Evolutionary conservation across 495 filamentous ascomycete species (phyloP).

Genomic region (Daldinia vernicosa): DNA sequence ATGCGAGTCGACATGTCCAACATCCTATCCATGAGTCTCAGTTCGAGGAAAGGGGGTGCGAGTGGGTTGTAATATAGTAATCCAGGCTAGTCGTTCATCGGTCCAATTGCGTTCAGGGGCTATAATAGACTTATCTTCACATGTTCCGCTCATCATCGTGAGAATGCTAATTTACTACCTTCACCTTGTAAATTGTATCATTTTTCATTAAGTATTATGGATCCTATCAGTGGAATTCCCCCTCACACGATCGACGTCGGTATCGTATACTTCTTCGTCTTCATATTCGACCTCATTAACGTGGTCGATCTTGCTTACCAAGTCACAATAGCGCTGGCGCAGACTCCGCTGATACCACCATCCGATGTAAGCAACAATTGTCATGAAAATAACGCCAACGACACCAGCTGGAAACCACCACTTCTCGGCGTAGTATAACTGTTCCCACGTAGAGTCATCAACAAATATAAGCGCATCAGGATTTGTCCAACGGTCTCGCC

Average conservation of each 20-base stretch:
- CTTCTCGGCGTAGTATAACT: slow-evolving; percentile 8
- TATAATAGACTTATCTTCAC: neutral
- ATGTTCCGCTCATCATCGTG: neutral
- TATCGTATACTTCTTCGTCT: neutral
- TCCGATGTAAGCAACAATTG: slow-evolving; percentile 35
- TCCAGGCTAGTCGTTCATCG: neutral
- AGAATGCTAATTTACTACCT: too few relatives aligned
- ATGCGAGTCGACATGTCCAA: neutral
- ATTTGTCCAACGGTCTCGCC: slow-evolving; percentile 7
- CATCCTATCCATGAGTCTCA: neutral
- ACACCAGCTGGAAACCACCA: slow-evolving; percentile 31
- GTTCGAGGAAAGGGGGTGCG: neutral
- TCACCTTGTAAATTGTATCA: too few relatives aligned
- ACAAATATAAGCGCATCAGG: slow-evolving; percentile 17
- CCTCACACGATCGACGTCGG: neutral
- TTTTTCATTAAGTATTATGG: too few relatives aligned
- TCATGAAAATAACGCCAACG: slow-evolving; percentile 39
- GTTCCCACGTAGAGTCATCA: slow-evolving; percentile 16
- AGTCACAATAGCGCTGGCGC: slow-evolving; percentile 15
- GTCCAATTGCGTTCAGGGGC: neutral
- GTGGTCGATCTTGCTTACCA: slow-evolving; percentile 12
- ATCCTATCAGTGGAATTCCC: too few relatives aligned
- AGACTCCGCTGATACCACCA: slow-evolving; percentile 47
- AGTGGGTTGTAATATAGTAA: neutral
- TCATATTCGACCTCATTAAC: neutral